Evolutionary conservation across 2,329 filamentous ascomycete species (phyloP).

Genomic region (Ceratocystis albifundus): DNA sequence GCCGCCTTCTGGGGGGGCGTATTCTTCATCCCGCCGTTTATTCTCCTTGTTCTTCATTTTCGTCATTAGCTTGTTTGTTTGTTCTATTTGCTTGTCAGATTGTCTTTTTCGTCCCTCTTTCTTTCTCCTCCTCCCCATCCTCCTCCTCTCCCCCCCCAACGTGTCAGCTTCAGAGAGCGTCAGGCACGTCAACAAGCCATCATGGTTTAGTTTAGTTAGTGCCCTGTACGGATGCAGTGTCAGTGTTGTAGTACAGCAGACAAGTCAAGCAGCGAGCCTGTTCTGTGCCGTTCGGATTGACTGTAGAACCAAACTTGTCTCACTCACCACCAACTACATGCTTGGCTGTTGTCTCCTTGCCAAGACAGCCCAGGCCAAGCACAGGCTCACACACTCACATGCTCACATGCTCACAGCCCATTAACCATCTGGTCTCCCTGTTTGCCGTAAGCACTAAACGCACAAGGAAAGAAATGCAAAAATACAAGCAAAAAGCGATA

Average conservation of each 20-base stretch:
- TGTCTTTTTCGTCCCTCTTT: neutral
- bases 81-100: neutral
- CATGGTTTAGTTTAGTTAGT: too few relatives aligned
- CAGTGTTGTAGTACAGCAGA: neutral
- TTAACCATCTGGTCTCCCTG: neutral
- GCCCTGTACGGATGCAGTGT: neutral
- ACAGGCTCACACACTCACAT: neutral
- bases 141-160: too few relatives aligned
- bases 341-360: neutral
- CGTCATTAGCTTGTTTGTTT: too few relatives aligned
- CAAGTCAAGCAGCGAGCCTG: neutral
- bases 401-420: neutral
- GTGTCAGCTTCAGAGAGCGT: neutral
- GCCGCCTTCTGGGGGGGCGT: conserved; percentile 2
- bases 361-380: neutral
- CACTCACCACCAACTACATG: neutral
- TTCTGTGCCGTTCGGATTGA: neutral
- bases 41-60: neutral
- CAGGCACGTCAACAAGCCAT: neutral
- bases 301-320: conserved; percentile 4
- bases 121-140: too few relatives aligned
- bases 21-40: neutral
- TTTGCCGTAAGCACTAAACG: neutral
- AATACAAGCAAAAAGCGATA: neutral
- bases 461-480: neutral